These are phyloP conservation scores for Entomortierella lignicola DNA, from an alignment of 192 early-diverging fungal species.

Conservation along the genomic window DNA sequence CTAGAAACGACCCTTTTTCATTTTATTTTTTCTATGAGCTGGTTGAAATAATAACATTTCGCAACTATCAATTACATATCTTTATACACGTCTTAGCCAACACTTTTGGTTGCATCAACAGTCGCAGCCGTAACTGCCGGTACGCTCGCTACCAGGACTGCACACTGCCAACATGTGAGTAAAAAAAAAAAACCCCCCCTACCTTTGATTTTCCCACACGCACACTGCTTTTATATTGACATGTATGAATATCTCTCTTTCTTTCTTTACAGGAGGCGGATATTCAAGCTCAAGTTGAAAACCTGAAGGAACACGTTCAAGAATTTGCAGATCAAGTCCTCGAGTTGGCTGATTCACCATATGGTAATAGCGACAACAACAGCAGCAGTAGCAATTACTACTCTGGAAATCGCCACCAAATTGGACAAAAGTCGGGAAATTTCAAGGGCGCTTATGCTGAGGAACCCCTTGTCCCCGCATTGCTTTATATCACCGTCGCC, in stretches of 20 bases:
- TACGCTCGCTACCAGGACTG: neutral
- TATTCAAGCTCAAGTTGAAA: constrained; percentile 23
- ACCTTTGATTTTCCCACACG: too few relatives aligned
- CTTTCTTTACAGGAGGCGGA: constrained; percentile 15
- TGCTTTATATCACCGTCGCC: constrained; percentile 35
- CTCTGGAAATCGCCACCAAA: neutral
- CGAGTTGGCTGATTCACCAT: constrained; percentile 31
- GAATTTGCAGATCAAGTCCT: constrained; percentile 41
- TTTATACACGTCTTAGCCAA: constrained; percentile 20
- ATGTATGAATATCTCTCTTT: neutral
- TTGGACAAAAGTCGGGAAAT: neutral
- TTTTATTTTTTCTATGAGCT: neutral
- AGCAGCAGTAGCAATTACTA: neutral
- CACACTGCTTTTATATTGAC: too few relatives aligned
- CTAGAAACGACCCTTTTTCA: too few relatives aligned
- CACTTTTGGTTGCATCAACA: constrained; percentile 19
- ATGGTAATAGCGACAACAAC: neutral
- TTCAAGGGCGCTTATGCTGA: constrained; percentile 32
- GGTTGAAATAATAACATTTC: too few relatives aligned
- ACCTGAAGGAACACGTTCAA: constrained; percentile 46
- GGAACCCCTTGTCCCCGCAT: constrained; percentile 34
- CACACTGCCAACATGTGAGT: constrained; percentile 39
- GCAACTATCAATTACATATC: neutral
- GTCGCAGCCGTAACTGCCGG: constrained; percentile 7
- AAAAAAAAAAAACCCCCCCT: neutral